Base-by-base conservation (phyloP, 495 filamentous ascomycete genomes). In the Penicillium nucicola region DNA sequence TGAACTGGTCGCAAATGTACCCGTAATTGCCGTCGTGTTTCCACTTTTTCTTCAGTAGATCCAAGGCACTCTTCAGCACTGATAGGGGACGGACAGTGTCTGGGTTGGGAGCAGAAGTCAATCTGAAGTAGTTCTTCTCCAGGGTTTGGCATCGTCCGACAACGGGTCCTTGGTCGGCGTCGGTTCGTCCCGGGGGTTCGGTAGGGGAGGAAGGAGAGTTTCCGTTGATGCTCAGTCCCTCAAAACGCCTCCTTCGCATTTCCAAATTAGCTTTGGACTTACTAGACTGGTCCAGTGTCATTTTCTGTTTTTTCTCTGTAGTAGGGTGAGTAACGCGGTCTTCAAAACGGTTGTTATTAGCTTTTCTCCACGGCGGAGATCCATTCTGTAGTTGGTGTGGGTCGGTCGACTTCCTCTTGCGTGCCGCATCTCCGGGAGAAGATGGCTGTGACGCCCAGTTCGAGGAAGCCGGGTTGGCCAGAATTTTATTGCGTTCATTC, bases 1-100 rank as follows among this genome's bases (percentile, higher is more conserved):
- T 99, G 78, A 97, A 95, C 78, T 99, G 93, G 65, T 97, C 92
- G 79, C 95, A 97, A 49, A 96, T 96, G 75, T 96, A 97, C 37
- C 79, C 80, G 68, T 99, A 99, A 68, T 97, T 96, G 69, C 84
- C 86, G 59, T 97, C 92, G 55, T 84, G 81, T 58, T 83, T 88
- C 93, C 93, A 98, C 71, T 95, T 97, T 71, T 83, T 87, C 75
- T 95, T 95, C 58, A 99, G 69, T 19, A 93, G 69, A 49, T 95
- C 90, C 60, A 97, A 69, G 12, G 95, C 90, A 64, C 90, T 84
- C 52, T 84, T 79, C 37, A 99, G 76, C 18, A 99, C 72, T 36
- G 73, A 70, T 53, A 92, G 70, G n/a, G 93, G 95, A 14, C 93
- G 90, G 30, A 99, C 93, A 44, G 83, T 82, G 52, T 89, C 81